Evolutionary conservation across 768 basidiomycete genomes (phyloP).

Genomic region (Pisolithus microcarpus): DNA sequence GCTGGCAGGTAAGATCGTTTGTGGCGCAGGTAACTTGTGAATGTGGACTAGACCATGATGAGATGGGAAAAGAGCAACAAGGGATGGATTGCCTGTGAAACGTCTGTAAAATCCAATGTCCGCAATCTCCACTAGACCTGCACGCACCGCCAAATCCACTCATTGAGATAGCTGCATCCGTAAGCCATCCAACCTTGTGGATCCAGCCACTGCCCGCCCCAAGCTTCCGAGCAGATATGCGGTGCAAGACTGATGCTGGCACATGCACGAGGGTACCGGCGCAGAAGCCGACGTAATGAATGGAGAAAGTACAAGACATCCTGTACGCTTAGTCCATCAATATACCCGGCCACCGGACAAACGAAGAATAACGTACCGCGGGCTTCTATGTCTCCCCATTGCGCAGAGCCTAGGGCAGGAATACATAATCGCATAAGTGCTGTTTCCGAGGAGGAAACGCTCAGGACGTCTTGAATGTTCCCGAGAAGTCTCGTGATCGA

Average conservation of each 20-base stretch:
- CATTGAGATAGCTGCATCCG: slow-evolving; percentile 69
- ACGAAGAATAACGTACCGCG: slow-evolving; percentile 36
- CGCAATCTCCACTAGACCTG: slow-evolving; percentile 2
- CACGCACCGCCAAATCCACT: slow-evolving; percentile 71
- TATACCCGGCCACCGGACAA: not conserved
- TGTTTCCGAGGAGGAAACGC: slow-evolving; percentile 23
- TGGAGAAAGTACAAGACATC: slow-evolving; percentile 68
- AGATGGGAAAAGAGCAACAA: slow-evolving; percentile 66
- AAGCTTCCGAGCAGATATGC: slow-evolving; percentile 49
- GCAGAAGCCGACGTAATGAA: slow-evolving; percentile 53
- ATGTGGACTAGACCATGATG: slow-evolving; percentile 84
- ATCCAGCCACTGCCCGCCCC: slow-evolving; percentile 67
- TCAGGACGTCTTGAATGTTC: slow-evolving; percentile 24
- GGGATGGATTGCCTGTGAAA: slow-evolving; percentile 63
- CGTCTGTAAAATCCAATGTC: slow-evolving; percentile 5
- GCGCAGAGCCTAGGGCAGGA: slow-evolving; percentile 50
- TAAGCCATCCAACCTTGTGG: slow-evolving; percentile 70
- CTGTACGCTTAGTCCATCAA: slow-evolving; percentile 31
- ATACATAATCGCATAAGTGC: slow-evolving; percentile 53
- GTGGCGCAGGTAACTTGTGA: slow-evolving; percentile 66
- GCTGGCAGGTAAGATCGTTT: slow-evolving; percentile 69
- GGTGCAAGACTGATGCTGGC: slow-evolving; percentile 65
- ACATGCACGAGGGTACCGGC: slow-evolving; percentile 50
- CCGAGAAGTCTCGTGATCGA: slow-evolving; percentile 20
- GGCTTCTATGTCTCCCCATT: slow-evolving; percentile 61